These are phyloP conservation scores for Actinomortierella ambigua DNA, from an alignment of 371 early-diverging fungal species.

Conservation along the genomic window DNA sequence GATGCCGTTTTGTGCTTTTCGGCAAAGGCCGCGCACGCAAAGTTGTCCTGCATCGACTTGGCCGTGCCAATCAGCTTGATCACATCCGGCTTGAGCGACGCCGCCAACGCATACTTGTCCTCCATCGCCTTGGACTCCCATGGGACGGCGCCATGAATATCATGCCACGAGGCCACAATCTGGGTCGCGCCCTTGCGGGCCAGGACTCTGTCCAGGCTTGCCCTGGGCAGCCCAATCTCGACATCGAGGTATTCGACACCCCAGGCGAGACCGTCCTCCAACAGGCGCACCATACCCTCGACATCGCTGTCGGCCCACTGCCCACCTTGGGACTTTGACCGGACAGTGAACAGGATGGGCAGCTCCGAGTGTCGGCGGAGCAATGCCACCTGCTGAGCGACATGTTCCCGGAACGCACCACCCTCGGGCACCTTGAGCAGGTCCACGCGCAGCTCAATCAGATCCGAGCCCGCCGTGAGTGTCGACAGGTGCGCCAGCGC, in stretches of 20 bases:
- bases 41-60: constrained; percentile 76
- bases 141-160: constrained; percentile 63
- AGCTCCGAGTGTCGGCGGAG: constrained; percentile 73
- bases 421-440: constrained; percentile 64
- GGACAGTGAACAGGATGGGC: constrained; percentile 94
- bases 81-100: constrained; percentile 70
- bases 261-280: constrained; percentile 76
- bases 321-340: constrained; percentile 89
- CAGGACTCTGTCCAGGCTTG: constrained; percentile 54
- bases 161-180: constrained; percentile 93
- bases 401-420: constrained; percentile 61
- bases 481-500: constrained; percentile 54
- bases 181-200: constrained; percentile 62
- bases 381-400: constrained; percentile 79
- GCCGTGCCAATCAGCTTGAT: constrained; percentile 92
- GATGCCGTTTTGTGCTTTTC: constrained; percentile 31
- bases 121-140: constrained; percentile 69
- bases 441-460: constrained; percentile 94
- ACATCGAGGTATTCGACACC: constrained; percentile 95
- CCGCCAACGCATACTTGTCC: constrained; percentile 57
- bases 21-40: constrained; percentile 72
- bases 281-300: constrained; percentile 62
- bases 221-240: constrained; percentile 66
- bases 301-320: constrained; percentile 74
- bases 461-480: constrained; percentile 83